Evolutionary conservation across 2,329 filamentous ascomycete genomes (phyloP).

Genomic region (Paramyrothecium sp.): DNA sequence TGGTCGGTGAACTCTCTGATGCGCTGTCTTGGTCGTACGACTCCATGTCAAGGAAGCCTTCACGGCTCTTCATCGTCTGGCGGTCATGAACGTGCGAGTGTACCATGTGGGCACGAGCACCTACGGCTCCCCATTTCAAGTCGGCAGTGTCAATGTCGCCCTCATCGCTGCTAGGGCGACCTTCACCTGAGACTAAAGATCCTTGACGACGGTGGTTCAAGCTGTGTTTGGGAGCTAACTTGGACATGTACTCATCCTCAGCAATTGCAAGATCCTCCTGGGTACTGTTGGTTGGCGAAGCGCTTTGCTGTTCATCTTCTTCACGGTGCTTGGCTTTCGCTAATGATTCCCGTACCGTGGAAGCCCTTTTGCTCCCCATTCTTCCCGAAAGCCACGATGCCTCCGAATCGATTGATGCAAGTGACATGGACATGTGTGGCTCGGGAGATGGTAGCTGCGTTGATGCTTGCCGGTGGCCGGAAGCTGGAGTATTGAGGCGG

Average conservation of each 20-base stretch:
- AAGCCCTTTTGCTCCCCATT: constrained; percentile 45
- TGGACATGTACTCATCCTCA: constrained; percentile 74
- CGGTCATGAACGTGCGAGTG: constrained; percentile 47
- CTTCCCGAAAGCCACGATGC: constrained; percentile 92
- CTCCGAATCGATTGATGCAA: constrained; percentile 94
- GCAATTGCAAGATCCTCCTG: constrained; percentile 63
- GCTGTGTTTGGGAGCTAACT: constrained; percentile 23
- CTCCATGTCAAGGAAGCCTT: constrained; percentile 47
- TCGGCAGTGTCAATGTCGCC: constrained; percentile 44
- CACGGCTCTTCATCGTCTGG: constrained; percentile 49
- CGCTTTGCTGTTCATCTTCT: constrained; percentile 29
- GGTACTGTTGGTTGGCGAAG: constrained; percentile 37
- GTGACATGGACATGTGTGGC: constrained; percentile 74
- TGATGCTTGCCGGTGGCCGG: constrained; percentile 38
- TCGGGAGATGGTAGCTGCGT: constrained; percentile 45
- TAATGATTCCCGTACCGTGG: constrained; percentile 43
- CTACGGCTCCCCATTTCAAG: constrained; percentile 52
- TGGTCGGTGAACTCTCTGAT: constrained; percentile 23
- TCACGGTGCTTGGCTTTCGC: constrained; percentile 27
- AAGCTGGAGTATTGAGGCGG: constrained; percentile 46
- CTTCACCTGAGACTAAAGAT: constrained; percentile 41
- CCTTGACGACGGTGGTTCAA: not conserved
- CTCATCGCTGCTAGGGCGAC: constrained; percentile 58
- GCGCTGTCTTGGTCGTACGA: constrained; percentile 30
- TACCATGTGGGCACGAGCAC: constrained; percentile 54